These are phyloP conservation scores for Malus hybrid DNA, from an alignment of 331 rosid species.

Conservation along the genomic window DNA sequence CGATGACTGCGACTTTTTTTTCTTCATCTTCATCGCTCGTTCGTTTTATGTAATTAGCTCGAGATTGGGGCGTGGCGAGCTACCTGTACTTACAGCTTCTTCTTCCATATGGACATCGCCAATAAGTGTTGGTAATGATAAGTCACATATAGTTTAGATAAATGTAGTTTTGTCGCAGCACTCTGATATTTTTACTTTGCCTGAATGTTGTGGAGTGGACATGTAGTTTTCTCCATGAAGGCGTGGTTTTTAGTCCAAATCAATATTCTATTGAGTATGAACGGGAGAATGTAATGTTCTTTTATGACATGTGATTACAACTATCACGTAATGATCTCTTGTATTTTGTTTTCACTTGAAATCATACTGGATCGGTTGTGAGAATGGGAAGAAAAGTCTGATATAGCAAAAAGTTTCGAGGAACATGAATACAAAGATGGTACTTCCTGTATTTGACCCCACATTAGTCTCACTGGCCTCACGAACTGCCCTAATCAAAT, in stretches of 20 bases:
- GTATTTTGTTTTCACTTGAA: too few species aligned
- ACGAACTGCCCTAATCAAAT: too few species aligned
- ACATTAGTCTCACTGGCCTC: too few species aligned
- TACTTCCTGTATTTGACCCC: too few species aligned
- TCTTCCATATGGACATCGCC: background rate
- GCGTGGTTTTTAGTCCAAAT: background rate
- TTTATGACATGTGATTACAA: too few species aligned
- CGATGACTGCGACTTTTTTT: background rate
- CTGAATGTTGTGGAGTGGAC: background rate
- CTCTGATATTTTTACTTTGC: background rate
- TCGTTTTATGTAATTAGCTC: conserved; percentile 11
- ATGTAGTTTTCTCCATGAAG: background rate
- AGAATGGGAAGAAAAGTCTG: too few species aligned
- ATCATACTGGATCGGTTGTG: too few species aligned
- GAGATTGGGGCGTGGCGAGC: conserved; percentile 3
- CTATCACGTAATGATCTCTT: too few species aligned
- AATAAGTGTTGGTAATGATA: conserved; percentile 9
- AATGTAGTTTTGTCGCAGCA: background rate
- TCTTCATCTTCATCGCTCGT: background rate
- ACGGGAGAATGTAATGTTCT: too few species aligned
- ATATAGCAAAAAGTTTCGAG: too few species aligned
- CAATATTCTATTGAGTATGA: too few species aligned
- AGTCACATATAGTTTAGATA: background rate
- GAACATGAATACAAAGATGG: too few species aligned
- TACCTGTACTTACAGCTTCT: background rate